A percentile compares a stretch with the other conserved stretches of the same genome.
These are phyloP conservation scores for Quercus ilex DNA, from an alignment of 306 rosid genomes.

Conservation along the genomic window DNA sequence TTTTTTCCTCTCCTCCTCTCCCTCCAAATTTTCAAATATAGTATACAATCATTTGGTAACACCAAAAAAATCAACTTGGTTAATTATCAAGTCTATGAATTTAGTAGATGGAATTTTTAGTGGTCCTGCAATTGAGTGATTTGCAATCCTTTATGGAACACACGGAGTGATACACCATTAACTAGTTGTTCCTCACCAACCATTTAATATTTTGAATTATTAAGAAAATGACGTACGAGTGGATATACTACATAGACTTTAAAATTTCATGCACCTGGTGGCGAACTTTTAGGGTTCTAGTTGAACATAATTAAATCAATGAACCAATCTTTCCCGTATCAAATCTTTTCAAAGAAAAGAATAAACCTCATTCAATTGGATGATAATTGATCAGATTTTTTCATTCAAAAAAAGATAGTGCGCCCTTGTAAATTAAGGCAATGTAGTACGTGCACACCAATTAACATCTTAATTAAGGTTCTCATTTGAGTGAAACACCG, in stretches of 20 bases:
- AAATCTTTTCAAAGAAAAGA: conserved; percentile 2
- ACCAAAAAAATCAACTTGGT: neutral
- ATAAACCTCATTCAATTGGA: neutral
- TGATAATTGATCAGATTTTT: neutral
- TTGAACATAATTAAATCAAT: conserved; percentile 2
- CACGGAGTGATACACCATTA: neutral
- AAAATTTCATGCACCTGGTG: neutral
- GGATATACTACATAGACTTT: neutral
- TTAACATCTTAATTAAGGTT: neutral
- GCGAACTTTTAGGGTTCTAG: neutral
- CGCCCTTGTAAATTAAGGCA: neutral
- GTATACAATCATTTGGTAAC: too few relatives aligned
- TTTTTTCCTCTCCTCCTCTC: too few relatives aligned
- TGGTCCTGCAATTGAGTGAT: neutral
- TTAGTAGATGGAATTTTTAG: neutral
- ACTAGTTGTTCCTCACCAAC: neutral
- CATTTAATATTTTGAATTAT: neutral
- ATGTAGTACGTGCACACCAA: neutral
- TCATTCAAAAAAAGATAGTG: neutral
- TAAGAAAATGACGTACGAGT: neutral
- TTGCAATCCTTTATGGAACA: neutral
- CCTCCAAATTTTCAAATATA: too few relatives aligned
- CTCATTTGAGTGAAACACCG: neutral
- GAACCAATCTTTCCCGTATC: neutral
- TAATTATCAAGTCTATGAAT: neutral